Percentiles rank a stretch among this genome's conserved stretches.
phyloP scores from a whole-genome alignment of 2,329 filamentous ascomycete genomes.

The Epichloe gansuensis region DNA sequence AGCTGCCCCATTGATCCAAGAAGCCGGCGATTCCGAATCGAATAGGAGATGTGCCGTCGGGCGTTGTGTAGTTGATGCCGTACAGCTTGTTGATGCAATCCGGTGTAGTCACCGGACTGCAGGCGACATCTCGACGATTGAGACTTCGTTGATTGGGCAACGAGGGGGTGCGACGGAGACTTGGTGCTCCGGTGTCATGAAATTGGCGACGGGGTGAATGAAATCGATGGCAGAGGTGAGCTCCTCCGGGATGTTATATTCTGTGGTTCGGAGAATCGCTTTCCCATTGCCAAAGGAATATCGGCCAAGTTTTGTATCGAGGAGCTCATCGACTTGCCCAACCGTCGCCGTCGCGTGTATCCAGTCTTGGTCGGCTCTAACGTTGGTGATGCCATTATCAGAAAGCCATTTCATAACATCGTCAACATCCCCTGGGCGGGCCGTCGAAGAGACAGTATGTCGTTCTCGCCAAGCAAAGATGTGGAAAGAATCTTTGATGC shows the following conservation, averaged over 20 bases:
- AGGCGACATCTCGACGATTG: background rate
- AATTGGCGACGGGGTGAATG: slow-evolving; percentile 36
- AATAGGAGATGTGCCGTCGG: slow-evolving; percentile 20
- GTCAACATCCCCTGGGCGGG: slow-evolving; percentile 22
- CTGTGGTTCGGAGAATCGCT: slow-evolving; percentile 29
- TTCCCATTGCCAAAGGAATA: slow-evolving; percentile 28
- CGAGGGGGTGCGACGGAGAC: slow-evolving; percentile 7
- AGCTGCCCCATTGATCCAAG: slow-evolving; percentile 34
- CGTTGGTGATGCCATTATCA: slow-evolving; percentile 22
- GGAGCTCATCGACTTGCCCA: slow-evolving; percentile 24
- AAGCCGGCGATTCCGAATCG: slow-evolving; percentile 37
- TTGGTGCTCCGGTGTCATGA: slow-evolving; percentile 30
- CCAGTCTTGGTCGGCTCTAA: slow-evolving; percentile 25
- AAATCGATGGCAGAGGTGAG: slow-evolving; percentile 30
- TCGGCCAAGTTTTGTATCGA: slow-evolving; percentile 27
- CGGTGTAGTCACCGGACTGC: slow-evolving; percentile 20
- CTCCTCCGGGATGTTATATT: slow-evolving; percentile 31
- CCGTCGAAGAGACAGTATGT: slow-evolving; percentile 24
- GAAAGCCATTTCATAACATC: slow-evolving; percentile 31
- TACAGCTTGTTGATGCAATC: slow-evolving; percentile 33
- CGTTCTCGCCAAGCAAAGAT: slow-evolving; percentile 22
- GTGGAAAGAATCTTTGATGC: slow-evolving; percentile 13
- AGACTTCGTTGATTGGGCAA: background rate
- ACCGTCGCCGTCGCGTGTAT: slow-evolving; percentile 31
- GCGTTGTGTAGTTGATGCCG: slow-evolving; percentile 28